Evolutionary conservation across 75 land plant genomes (phyloP).

Genomic region (Pinus albicaulis): DNA sequence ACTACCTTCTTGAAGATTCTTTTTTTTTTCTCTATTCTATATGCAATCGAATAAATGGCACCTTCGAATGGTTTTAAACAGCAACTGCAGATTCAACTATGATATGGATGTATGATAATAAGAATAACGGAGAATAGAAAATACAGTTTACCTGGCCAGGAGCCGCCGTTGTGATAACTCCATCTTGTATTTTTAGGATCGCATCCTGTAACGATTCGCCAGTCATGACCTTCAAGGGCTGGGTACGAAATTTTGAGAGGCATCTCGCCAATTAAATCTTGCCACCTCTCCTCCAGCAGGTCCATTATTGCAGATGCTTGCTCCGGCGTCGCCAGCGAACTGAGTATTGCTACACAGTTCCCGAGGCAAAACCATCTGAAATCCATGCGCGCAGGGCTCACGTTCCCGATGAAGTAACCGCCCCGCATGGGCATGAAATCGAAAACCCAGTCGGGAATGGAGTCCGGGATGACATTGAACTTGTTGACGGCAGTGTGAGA

Average conservation of each 20-base stretch:
- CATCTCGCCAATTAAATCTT: constrained; percentile 65
- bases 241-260: constrained; percentile 62
- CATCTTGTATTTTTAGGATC: constrained; percentile 71
- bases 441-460: constrained; percentile 79
- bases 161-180: constrained; percentile 79
- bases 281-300: constrained; percentile 62
- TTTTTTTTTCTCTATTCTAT: too few relatives aligned
- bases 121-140: neutral
- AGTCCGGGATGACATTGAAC: constrained; percentile 76
- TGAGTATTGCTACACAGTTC: constrained; percentile 71
- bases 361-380: constrained; percentile 83
- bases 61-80: too few relatives aligned
- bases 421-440: constrained; percentile 77
- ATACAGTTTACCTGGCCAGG: constrained; percentile 55
- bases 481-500: constrained; percentile 77
- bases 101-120: too few relatives aligned
- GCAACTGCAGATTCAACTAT: too few relatives aligned
- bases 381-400: constrained; percentile 88
- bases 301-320: constrained; percentile 68
- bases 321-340: constrained; percentile 66
- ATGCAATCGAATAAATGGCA: too few relatives aligned
- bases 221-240: constrained; percentile 61
- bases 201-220: constrained; percentile 66
- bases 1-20: too few relatives aligned
- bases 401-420: constrained; percentile 85